Percentiles rank a stretch among this genome's conserved stretches.
Conservation (phyloP, 306 rosid species). For the Sicyos baderoa region DNA sequence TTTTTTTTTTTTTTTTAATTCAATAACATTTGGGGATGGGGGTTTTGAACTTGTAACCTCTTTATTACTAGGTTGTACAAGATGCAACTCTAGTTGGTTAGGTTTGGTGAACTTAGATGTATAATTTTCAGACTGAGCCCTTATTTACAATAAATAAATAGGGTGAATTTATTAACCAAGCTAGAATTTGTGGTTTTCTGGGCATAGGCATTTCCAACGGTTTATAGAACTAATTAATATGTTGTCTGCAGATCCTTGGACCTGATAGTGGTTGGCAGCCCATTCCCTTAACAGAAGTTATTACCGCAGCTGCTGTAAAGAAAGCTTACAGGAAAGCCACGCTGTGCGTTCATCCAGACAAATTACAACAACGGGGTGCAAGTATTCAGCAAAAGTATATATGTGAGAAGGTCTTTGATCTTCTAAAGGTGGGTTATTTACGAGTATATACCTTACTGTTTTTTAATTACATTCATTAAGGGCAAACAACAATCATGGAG, state of each 20-base stretch:
- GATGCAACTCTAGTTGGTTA: too few species aligned
- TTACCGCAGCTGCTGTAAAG: constrained; percentile 87
- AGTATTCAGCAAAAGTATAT: constrained; percentile 78
- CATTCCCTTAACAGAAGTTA: constrained; percentile 76
- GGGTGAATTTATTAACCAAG: neutral
- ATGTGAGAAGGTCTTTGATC: constrained; percentile 94
- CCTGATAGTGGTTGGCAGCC: constrained; percentile 90
- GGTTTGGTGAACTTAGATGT: too few species aligned
- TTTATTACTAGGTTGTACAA: too few species aligned
- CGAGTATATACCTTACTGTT: neutral
- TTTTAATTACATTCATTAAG: neutral
- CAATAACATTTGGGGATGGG: too few species aligned
- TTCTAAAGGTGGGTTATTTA: constrained; percentile 58
- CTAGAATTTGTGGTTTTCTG: neutral
- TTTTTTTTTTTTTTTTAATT: too few species aligned
- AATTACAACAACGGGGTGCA: constrained; percentile 88
- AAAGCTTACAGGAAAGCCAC: constrained; percentile 96
- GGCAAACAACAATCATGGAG: too few species aligned
- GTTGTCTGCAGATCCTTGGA: constrained; percentile 72
- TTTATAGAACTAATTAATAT: constrained; percentile 4
- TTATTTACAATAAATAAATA: neutral
- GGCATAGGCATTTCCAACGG: neutral
- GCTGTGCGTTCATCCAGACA: constrained; percentile 92
- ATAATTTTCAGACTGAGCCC: too few species aligned
- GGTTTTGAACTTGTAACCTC: too few species aligned